Conservation (phyloP, 2,329 filamentous ascomycete species). For the Bisporella sp. region DNA sequence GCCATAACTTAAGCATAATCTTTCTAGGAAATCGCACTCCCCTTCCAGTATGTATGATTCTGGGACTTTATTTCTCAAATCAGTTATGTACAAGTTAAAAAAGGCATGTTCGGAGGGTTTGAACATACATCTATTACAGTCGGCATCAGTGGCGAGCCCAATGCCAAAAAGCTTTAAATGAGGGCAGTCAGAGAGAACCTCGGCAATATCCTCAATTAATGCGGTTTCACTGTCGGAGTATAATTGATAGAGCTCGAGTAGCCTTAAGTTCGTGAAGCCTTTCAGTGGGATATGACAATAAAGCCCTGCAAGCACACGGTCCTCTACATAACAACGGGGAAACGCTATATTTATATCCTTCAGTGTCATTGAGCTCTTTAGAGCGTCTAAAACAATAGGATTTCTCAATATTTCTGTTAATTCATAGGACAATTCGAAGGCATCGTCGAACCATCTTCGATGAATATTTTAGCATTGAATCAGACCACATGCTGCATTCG, state of each 20-base stretch:
- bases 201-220: background rate
- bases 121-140: background rate
- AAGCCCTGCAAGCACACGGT: background rate
- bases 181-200: background rate
- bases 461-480: no score
- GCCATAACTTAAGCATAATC: no score
- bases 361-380: background rate
- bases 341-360: background rate
- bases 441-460: no score
- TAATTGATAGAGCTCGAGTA: background rate
- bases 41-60: background rate
- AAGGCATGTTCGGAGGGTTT: background rate
- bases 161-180: background rate
- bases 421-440: no score
- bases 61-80: background rate
- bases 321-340: background rate
- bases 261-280: background rate
- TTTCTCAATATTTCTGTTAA: no score
- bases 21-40: no score
- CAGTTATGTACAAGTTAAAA: constrained; percentile 1
- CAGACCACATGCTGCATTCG: no score
- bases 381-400: no score
- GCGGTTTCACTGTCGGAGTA: background rate
- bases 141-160: background rate
- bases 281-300: background rate